Evolutionary conservation across 305 asterid genomes (phyloP).

Genomic region (Petunia hybrid): DNA sequence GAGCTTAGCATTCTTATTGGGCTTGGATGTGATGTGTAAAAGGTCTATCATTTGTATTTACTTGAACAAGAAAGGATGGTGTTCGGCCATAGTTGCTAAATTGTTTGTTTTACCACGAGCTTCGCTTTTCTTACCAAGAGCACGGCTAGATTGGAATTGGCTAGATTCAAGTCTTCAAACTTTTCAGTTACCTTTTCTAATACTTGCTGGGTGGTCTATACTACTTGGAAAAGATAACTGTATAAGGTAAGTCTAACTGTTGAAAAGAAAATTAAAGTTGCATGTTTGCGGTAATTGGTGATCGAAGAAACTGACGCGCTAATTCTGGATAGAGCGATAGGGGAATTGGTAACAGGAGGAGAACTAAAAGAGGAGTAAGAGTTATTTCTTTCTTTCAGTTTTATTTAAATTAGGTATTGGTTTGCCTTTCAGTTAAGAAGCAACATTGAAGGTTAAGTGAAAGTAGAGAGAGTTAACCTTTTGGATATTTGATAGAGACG

Average conservation of each 20-base stretch:
- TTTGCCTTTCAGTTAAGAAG: slow-evolving; percentile 12
- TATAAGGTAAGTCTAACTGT: neutral
- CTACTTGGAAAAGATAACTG: neutral
- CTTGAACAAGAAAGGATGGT: slow-evolving; percentile 20
- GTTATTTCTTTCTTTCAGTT: slow-evolving; percentile 6
- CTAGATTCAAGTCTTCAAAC: neutral
- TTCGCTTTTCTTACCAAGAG: slow-evolving; percentile 1
- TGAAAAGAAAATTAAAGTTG: neutral
- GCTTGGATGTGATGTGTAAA: neutral
- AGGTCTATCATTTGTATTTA: neutral
- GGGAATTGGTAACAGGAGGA: slow-evolving; percentile 3
- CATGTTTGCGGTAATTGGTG: neutral
- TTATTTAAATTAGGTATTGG: neutral
- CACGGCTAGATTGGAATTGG: neutral
- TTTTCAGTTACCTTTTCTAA: neutral
- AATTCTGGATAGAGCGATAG: slow-evolving; percentile 3
- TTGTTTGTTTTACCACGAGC: neutral
- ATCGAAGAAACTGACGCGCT: slow-evolving; percentile 1
- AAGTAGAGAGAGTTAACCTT: neutral
- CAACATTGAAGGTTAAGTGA: slow-evolving; percentile 7
- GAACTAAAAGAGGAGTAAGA: neutral
- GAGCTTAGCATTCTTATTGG: slow-evolving; percentile 26
- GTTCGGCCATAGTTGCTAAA: neutral
- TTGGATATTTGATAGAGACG: slow-evolving; percentile 4
- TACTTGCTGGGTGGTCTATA: neutral